Percentiles rank a stretch among this genome's conserved stretches.
These are phyloP conservation scores for Eucalyptus urophylla DNA, from an alignment of 345 rosid genomes.

Conservation along the genomic window DNA sequence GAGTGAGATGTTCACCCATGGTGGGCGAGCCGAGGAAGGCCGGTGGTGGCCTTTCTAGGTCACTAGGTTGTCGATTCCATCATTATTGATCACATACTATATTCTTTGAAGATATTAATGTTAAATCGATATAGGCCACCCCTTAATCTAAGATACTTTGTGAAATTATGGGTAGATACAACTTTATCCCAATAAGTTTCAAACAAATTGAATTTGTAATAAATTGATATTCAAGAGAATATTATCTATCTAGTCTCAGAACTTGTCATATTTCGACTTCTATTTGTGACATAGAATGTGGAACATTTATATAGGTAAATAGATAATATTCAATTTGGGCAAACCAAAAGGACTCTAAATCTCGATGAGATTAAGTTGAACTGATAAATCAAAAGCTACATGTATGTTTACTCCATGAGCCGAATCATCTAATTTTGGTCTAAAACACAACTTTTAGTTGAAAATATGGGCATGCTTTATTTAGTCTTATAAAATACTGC, in stretches of 20 bases:
- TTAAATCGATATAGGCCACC: neutral
- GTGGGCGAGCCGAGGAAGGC: neutral
- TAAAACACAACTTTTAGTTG: neutral
- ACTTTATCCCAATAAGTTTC: neutral
- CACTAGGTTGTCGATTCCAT: neutral
- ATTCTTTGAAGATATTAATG: neutral
- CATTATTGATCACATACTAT: neutral
- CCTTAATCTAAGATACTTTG: neutral
- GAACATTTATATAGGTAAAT: neutral
- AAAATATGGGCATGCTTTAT: neutral
- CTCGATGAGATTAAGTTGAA: neutral
- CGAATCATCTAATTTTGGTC: neutral
- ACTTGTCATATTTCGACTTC: rapidly evolving
- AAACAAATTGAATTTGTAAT: neutral
- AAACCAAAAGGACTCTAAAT: neutral
- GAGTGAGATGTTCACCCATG: neutral
- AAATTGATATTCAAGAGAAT: neutral
- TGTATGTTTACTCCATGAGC: neutral
- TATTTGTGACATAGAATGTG: rapidly evolving
- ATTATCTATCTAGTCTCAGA: rapidly evolving
- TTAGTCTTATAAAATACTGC: neutral
- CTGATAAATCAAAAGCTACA: neutral
- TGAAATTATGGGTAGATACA: neutral
- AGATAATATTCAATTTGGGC: neutral
- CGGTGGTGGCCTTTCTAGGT: neutral